These are phyloP conservation scores for Suhomyces kunorum DNA, from an alignment of 1,139 yeast genomes.

Conservation along the genomic window DNA sequence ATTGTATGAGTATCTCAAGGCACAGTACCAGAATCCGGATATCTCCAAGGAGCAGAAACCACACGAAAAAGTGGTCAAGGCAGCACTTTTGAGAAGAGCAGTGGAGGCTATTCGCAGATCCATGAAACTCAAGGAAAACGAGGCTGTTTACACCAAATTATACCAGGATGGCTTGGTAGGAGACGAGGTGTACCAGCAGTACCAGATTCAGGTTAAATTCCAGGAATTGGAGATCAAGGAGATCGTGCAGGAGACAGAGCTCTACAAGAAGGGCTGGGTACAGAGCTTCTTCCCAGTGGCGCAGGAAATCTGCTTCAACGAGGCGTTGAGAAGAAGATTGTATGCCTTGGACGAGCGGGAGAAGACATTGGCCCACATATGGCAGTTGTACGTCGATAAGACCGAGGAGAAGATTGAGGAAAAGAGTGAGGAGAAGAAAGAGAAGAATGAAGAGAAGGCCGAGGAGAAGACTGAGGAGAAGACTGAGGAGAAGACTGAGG, in stretches of 20 bases:
- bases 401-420: constrained; percentile 4
- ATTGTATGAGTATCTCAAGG: constrained; percentile 61
- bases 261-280: constrained; percentile 77
- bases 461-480: background rate
- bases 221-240: constrained; percentile 81
- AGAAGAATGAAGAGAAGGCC: constrained; percentile 2
- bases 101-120: constrained; percentile 70
- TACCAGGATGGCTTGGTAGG: constrained; percentile 91
- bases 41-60: constrained; percentile 51
- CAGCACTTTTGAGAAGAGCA: constrained; percentile 78
- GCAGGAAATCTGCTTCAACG: constrained; percentile 89
- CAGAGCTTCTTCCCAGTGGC: constrained; percentile 74
- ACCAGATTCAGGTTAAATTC: constrained; percentile 71
- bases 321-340: constrained; percentile 82
- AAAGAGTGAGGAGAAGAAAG: background rate
- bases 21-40: constrained; percentile 42
- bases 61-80: constrained; percentile 79
- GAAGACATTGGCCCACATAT: constrained; percentile 47
- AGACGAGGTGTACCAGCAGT: constrained; percentile 82
- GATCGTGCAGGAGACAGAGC: constrained; percentile 75
- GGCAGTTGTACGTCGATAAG: constrained; percentile 41
- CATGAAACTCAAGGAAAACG: constrained; percentile 70
- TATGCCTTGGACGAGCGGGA: constrained; percentile 60
- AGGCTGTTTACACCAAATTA: constrained; percentile 64
- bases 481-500: background rate